A percentile compares a stretch with the other conserved stretches of the same genome.
phyloP scores from a whole-genome alignment of 768 basidiomycete species.

The Tylopilus rubrobrunneus region DNA sequence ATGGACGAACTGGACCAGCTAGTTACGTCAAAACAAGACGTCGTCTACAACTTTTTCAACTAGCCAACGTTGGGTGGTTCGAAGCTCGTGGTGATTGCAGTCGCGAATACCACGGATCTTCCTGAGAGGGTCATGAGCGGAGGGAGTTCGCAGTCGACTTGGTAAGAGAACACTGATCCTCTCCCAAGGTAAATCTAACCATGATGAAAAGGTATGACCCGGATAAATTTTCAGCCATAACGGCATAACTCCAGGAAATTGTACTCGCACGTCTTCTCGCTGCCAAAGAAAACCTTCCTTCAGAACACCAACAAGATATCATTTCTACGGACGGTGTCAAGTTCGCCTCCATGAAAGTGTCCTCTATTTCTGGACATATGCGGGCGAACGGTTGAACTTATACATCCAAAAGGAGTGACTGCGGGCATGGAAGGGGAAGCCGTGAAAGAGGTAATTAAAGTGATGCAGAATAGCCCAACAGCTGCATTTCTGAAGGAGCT shows the following conservation, averaged over 20 bases:
- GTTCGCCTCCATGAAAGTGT: constrained; percentile 77
- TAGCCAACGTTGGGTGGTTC: constrained; percentile 92
- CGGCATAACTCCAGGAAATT: constrained; percentile 75
- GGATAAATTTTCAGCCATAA: constrained; percentile 91
- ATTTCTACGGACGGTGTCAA: constrained; percentile 71
- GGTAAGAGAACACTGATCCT: constrained; percentile 44
- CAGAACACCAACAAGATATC: constrained; percentile 47
- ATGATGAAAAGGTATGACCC: constrained; percentile 63
- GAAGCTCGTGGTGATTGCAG: constrained; percentile 90
- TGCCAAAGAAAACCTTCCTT: constrained; percentile 45
- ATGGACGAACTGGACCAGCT: constrained; percentile 99
- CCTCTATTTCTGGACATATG: constrained; percentile 86
- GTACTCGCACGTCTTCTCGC: constrained; percentile 75
- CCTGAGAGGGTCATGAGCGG: constrained; percentile 93
- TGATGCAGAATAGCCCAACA: constrained; percentile 89
- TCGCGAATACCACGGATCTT: constrained; percentile 97
- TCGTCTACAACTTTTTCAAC: constrained; percentile 99
- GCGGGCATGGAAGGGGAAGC: constrained; percentile 71
- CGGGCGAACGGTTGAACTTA: constrained; percentile 85
- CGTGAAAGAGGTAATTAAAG: constrained; percentile 73
- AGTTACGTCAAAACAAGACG: constrained; percentile 93
- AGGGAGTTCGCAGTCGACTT: constrained; percentile 85
- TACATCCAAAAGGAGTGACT: constrained; percentile 44
- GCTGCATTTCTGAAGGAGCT: constrained; percentile 79
- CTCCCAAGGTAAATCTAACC: background rate